Conservation (phyloP, 2,329 filamentous ascomycete genomes). For the Alternaria conjuncta region DNA sequence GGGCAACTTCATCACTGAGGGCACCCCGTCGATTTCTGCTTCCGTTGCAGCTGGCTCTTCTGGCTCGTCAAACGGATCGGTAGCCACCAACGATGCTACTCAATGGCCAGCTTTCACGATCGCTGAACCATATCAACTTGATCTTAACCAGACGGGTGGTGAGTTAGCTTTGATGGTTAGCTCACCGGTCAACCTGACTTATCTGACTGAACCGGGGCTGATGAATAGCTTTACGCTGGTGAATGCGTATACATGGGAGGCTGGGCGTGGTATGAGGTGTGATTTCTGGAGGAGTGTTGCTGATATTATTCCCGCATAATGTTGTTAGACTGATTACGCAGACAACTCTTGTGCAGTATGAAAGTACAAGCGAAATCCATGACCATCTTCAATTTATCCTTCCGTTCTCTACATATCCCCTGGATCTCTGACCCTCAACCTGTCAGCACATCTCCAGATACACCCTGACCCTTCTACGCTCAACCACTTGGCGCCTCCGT, state of each 20-base stretch:
- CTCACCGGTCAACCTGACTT: constrained; percentile 7
- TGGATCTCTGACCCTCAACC: not conserved
- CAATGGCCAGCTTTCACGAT: constrained; percentile 10
- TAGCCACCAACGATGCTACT: not conserved
- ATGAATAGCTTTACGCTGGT: constrained; percentile 8
- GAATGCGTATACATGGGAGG: constrained; percentile 22
- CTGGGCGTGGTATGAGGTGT: constrained; percentile 13
- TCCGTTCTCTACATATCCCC: not conserved
- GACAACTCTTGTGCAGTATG: not conserved
- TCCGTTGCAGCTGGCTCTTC: not conserved
- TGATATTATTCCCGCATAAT: not conserved
- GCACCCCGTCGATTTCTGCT: not conserved
- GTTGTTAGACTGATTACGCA: not conserved
- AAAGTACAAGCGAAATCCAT: not conserved
- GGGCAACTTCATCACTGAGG: constrained; percentile 14
- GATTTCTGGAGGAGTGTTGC: constrained; percentile 18
- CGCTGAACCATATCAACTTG: not conserved
- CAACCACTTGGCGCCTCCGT: not conserved
- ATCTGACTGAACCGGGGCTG: constrained; percentile 13
- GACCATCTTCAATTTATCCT: not conserved
- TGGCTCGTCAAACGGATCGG: not conserved
- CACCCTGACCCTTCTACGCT: not conserved
- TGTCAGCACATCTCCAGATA: not conserved
- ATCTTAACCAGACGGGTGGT: constrained; percentile 26
- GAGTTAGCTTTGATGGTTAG: not conserved